Evolutionary conservation across 1,284 basidiomycete species (phyloP).

Genomic region (Cutaneotrichosporon spelunceum): DNA sequence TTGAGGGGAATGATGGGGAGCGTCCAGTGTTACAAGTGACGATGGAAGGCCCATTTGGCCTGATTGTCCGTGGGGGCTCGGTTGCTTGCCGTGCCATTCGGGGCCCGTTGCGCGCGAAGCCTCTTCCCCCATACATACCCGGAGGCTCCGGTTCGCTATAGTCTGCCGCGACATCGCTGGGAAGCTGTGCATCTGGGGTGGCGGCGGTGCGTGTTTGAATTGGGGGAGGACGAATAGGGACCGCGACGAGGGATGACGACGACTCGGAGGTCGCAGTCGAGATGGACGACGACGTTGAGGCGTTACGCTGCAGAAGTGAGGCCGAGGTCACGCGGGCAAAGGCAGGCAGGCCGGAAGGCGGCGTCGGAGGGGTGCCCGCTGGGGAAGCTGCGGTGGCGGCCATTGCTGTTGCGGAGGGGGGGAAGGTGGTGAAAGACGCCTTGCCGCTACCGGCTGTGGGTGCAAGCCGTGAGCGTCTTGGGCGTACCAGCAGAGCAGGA

Average conservation of each 20-base stretch:
- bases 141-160: constrained; percentile 11
- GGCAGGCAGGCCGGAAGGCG: constrained; percentile 17
- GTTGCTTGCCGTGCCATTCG: constrained; percentile 23
- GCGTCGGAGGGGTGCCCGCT: constrained; percentile 20
- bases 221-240: constrained; percentile 47
- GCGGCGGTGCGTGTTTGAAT: constrained; percentile 48
- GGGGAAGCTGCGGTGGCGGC: constrained; percentile 15
- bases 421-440: neutral
- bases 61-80: neutral
- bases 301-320: constrained; percentile 34
- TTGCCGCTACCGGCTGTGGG: neutral
- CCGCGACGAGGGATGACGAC: constrained; percentile 45
- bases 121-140: constrained; percentile 29
- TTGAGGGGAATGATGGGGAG: constrained; percentile 18
- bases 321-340: constrained; percentile 24
- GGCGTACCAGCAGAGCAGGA: neutral
- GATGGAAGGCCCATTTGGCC: constrained; percentile 3
- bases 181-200: constrained; percentile 33
- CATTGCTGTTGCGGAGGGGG: constrained; percentile 3
- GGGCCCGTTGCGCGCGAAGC: constrained; percentile 37
- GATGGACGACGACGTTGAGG: constrained; percentile 41
- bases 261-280: constrained; percentile 44
- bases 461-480: neutral
- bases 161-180: constrained; percentile 11
- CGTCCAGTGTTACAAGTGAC: constrained; percentile 7